Evolutionary conservation across 139 green algal genomes (phyloP).

Genomic region (Coelastrella sp.): DNA sequence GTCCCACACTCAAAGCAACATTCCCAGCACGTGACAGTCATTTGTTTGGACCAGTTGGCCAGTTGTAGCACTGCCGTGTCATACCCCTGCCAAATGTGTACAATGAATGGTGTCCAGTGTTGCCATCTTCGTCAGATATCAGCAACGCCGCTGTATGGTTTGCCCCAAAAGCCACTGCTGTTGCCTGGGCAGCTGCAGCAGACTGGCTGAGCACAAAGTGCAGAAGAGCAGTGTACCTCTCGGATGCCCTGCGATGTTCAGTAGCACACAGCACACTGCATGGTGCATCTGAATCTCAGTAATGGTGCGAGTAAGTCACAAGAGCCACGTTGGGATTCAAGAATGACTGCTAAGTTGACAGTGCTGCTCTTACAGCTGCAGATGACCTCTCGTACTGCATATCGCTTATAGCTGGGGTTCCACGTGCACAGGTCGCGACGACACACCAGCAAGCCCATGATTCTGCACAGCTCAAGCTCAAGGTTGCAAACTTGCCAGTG

Average conservation of each 20-base stretch:
- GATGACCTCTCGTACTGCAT: too few relatives aligned
- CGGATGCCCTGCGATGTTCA: slow-evolving; percentile 62
- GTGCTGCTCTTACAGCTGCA: too few relatives aligned
- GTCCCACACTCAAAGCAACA: too few relatives aligned
- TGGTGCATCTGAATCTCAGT: too few relatives aligned
- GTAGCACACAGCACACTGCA: neutral
- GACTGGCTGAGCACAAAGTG: slow-evolving; percentile 80
- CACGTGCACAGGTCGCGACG: too few relatives aligned
- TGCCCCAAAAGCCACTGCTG: slow-evolving; percentile 71
- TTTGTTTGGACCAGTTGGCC: too few relatives aligned
- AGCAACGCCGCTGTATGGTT: slow-evolving; percentile 80
- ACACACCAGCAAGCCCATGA: too few relatives aligned
- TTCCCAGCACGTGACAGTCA: too few relatives aligned
- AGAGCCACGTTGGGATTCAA: too few relatives aligned
- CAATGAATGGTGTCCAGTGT: slow-evolving; percentile 52
- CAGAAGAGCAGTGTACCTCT: slow-evolving; percentile 73
- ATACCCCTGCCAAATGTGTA: slow-evolving; percentile 60
- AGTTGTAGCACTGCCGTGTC: neutral
- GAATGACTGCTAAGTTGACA: too few relatives aligned
- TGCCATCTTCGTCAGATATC: slow-evolving; percentile 2
- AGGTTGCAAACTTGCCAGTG: neutral
- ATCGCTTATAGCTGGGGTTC: neutral
- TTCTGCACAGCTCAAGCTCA: too few relatives aligned
- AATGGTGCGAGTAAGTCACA: neutral
- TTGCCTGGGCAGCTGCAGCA: slow-evolving; percentile 57